A percentile compares a stretch with the other conserved stretches of the same genome.
These are phyloP conservation scores for Raffaelea arxii DNA, from an alignment of 2,329 filamentous ascomycete genomes.

Conservation along the genomic window DNA sequence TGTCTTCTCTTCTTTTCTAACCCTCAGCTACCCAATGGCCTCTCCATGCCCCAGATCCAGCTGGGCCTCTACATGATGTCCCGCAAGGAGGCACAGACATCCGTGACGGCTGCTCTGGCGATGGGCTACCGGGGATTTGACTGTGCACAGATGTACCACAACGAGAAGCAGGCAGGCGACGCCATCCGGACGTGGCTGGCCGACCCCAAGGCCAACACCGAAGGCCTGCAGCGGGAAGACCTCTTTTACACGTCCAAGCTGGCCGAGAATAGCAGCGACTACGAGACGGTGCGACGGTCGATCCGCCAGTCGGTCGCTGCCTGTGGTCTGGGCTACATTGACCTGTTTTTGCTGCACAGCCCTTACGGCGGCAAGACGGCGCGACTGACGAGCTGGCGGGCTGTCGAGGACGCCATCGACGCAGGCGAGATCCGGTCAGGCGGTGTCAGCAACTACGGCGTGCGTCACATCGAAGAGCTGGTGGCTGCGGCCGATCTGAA, in stretches of 20 bases:
- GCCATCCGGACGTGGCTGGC: slow-evolving; percentile 52
- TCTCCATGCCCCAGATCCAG: slow-evolving; percentile 60
- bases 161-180: slow-evolving; percentile 60
- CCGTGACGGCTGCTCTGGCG: slow-evolving; percentile 48
- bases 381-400: slow-evolving; percentile 63
- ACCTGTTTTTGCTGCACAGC: slow-evolving; percentile 70
- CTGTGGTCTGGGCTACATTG: slow-evolving; percentile 63
- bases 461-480: slow-evolving; percentile 64
- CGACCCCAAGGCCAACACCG: slow-evolving; percentile 30
- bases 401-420: slow-evolving; percentile 64
- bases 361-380: slow-evolving; percentile 64
- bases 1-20: background rate
- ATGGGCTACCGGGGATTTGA: slow-evolving; percentile 43
- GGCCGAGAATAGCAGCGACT: slow-evolving; percentile 52
- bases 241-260: slow-evolving; percentile 78
- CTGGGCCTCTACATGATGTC: slow-evolving; percentile 66
- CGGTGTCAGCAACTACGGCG: slow-evolving; percentile 71
- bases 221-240: slow-evolving; percentile 51
- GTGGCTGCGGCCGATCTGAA: slow-evolving; percentile 51
- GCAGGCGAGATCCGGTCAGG: slow-evolving; percentile 61
- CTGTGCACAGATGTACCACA: slow-evolving; percentile 49
- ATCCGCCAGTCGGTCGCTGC: slow-evolving; percentile 56
- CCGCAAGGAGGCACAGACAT: slow-evolving; percentile 45
- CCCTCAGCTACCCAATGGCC: slow-evolving; percentile 50
- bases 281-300: slow-evolving; percentile 56